Base-by-base conservation (phyloP, 2,329 filamentous ascomycete species). In the Clonostachys solani region DNA sequence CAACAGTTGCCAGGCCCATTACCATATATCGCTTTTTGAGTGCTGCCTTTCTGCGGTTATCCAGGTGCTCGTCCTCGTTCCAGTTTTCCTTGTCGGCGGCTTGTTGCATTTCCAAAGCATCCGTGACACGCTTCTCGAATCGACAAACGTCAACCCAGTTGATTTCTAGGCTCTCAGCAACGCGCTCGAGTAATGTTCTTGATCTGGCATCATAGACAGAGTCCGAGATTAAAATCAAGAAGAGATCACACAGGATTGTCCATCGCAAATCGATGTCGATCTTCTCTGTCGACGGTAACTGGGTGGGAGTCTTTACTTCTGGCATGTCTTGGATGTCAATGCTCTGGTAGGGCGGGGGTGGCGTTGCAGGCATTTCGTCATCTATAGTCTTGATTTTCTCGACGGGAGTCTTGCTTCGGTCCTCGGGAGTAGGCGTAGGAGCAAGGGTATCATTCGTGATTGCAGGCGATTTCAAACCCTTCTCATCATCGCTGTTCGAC, bases 101-200 rank as follows among this genome's bases (percentile, higher is more conserved):
- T 65, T 97, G 91, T 67, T 97, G 92, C 90, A 99, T 96, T 66
- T 99, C 94, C 18, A 99, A 73, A 1, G 94, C 91, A 66, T 99
- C 94, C 8, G 94, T 96, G 6, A 99, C 90, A 46, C 91, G 86
- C 70, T 96, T 97, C 69, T 99, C 94, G 60, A 99, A 99, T 37
- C 90, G 84, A 66, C 91, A 95, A 49, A 97, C 95, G 54, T 99
- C 94, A 46, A 95, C 74, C 90, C 89, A 95, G 12, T 86, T 79
- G 8, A 99, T 85, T 40, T 88, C 83, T 56, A 99, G 78, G 50
- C 87, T 86, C 45, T 81, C 77, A 35, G 87, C 94, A 1, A 97
- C 90, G 47, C 81, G 77, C 66, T 97, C 92, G 6, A 99, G 72
- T 29, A 99, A 73, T 38, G 85, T 79, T 52, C 94, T 81, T 6